Conservation (phyloP, 768 basidiomycete species). For the Pisolithus tinctorius region DNA sequence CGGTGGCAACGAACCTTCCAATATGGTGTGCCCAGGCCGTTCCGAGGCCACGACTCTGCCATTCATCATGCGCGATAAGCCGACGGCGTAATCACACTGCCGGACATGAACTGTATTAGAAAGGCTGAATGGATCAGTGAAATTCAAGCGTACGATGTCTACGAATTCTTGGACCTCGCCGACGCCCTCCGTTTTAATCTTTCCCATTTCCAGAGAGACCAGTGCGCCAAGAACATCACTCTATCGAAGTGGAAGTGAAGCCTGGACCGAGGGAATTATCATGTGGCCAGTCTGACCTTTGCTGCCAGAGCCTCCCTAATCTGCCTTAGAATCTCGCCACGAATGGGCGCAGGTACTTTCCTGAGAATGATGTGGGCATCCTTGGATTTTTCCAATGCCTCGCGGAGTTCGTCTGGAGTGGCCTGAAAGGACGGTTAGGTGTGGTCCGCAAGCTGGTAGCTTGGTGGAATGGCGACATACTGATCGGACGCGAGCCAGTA, state of each 20-base stretch:
- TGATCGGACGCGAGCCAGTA: conserved; percentile 66
- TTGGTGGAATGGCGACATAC: conserved; percentile 33
- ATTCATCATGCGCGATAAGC: conserved; percentile 91
- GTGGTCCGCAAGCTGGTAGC: neutral
- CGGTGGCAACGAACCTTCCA: conserved; percentile 55
- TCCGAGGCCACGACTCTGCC: conserved; percentile 85
- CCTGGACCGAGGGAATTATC: neutral
- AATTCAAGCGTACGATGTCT: conserved; percentile 64
- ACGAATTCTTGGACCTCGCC: conserved; percentile 96
- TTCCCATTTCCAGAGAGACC: conserved; percentile 85
- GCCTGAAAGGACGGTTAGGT: conserved; percentile 36
- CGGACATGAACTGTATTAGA: conserved; percentile 1
- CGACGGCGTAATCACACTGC: conserved; percentile 92
- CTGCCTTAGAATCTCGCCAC: conserved; percentile 85
- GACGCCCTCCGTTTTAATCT: conserved; percentile 84
- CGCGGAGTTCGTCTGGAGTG: conserved; percentile 64
- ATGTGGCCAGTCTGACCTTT: conserved; percentile 45
- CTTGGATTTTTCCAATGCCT: conserved; percentile 58
- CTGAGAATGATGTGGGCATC: conserved; percentile 71
- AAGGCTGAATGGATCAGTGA: neutral
- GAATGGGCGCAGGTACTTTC: conserved; percentile 74
- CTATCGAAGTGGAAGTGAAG: conserved; percentile 31
- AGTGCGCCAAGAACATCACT: conserved; percentile 74
- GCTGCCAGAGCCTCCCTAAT: conserved; percentile 73
- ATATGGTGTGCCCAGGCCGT: conserved; percentile 82